Evolutionary conservation across 2,329 filamentous ascomycete genomes (phyloP), one percentile per base, ranked within the genome.

Genomic region (Monosporascus sp.): DNA sequence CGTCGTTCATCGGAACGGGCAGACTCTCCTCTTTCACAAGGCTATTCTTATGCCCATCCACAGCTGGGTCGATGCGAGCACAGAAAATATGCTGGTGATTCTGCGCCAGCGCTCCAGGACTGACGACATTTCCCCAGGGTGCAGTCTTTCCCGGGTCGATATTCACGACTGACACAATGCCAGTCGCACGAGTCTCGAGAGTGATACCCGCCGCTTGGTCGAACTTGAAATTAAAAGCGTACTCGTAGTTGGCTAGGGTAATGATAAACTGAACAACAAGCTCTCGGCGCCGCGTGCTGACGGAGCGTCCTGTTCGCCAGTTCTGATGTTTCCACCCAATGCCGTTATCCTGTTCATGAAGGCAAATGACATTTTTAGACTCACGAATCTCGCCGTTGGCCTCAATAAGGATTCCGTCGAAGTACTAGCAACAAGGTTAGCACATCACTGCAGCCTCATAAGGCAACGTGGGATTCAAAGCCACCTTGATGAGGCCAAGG

Each of bases 321-420:
- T 89, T 87, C 22, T 84, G 79, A 70, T 89, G 86, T 65, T 89
- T 89, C 84, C 85, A 88, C 22, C 80, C 75, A 48, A 89, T 85
- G 2, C 86, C 87, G 56, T 82, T 80, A 63, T 89, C 87, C 62
- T 87, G 80, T 68, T 89, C 86, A 62, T 89, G 86, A 2, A 88
- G 72, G 57, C 86, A 89, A 40, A 88, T 72, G 2, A 84, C 84
- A 49, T 84, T 83, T 47, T 79, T 78, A 11, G 78, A 73, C 2
- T 74, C 66, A 17, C 70, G 71, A 0, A 81, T 74, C 1, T 76
- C 74, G 0, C 86, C 86, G 31, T 81, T 73, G 0, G 78, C 67
- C 0, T 75, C 74, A 0, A 79, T 74, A 15, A 83, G 71, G 11
- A 82, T 70, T 0, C 76, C 77, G 59, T 86, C 82, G 54, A 89